Conservation (phyloP, 1,284 basidiomycete species). For the Cystobasidium slooffiae region DNA sequence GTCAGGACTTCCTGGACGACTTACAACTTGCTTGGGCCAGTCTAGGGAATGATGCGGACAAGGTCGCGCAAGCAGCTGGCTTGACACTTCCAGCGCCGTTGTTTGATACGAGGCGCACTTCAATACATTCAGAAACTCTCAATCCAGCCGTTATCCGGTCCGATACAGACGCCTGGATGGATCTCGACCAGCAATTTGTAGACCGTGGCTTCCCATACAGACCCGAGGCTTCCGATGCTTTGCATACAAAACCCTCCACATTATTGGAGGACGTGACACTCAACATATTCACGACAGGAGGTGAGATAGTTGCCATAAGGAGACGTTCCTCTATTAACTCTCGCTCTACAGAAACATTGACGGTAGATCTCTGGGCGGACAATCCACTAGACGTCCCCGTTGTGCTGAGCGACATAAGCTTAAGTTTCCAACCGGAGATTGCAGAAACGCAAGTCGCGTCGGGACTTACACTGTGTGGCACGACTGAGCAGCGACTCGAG, state of each 20-base stretch:
- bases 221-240: constrained; percentile 23
- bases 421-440: constrained; percentile 31
- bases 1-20: constrained; percentile 60
- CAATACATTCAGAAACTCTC: background rate
- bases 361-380: constrained; percentile 57
- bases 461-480: constrained; percentile 35
- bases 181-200: constrained; percentile 42
- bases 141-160: background rate
- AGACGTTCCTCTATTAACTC: background rate
- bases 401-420: constrained; percentile 49
- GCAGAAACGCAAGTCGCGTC: background rate
- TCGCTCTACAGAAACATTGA: constrained; percentile 54
- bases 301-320: constrained; percentile 46
- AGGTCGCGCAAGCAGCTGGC: constrained; percentile 12
- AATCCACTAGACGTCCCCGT: constrained; percentile 60
- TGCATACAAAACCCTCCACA: constrained; percentile 46
- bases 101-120: constrained; percentile 43
- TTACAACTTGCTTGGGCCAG: constrained; percentile 60
- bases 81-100: constrained; percentile 43
- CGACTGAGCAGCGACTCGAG: constrained; percentile 52
- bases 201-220: constrained; percentile 39
- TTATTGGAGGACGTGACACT: constrained; percentile 50
- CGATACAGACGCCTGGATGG: constrained; percentile 35
- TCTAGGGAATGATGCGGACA: constrained; percentile 38
- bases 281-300: constrained; percentile 53